Percentiles rank a stretch among this genome's conserved stretches.
Conservation (phyloP, 345 rosid species). For the Linum usitatissimum region DNA sequence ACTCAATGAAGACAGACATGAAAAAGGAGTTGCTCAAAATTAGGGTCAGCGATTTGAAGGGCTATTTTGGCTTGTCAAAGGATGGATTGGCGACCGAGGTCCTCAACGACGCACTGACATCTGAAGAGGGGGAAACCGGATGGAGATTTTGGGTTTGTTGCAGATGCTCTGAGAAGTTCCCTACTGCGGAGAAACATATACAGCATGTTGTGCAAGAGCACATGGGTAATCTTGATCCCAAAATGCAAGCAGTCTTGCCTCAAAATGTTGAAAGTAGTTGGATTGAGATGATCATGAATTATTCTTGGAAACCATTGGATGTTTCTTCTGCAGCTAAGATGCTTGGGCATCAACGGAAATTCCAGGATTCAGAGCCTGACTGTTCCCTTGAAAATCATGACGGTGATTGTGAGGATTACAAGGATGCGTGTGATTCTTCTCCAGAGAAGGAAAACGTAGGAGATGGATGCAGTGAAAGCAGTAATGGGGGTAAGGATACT, state of each 20-base stretch:
- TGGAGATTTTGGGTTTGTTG: constrained; percentile 86
- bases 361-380: constrained; percentile 32
- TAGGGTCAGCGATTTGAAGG: constrained; percentile 48
- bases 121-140: constrained; percentile 44
- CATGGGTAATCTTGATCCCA: constrained; percentile 59
- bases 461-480: constrained; percentile 30
- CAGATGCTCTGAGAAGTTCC: constrained; percentile 49
- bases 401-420: constrained; percentile 49
- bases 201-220: constrained; percentile 77
- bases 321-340: constrained; percentile 48
- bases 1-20: constrained; percentile 42
- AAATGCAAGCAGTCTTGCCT: constrained; percentile 69
- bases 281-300: constrained; percentile 58
- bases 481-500: constrained; percentile 20
- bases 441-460: constrained; percentile 42
- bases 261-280: constrained; percentile 54
- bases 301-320: constrained; percentile 86
- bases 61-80: constrained; percentile 47
- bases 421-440: constrained; percentile 78
- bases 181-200: constrained; percentile 54
- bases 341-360: constrained; percentile 37
- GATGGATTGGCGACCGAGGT: constrained; percentile 47
- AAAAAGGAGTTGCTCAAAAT: constrained; percentile 56
- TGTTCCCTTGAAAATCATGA: constrained; percentile 25
- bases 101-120: constrained; percentile 49